These are phyloP conservation scores for Sporobolomyces roseus DNA, from an alignment of 768 basidiomycete species.

Conservation along the genomic window DNA sequence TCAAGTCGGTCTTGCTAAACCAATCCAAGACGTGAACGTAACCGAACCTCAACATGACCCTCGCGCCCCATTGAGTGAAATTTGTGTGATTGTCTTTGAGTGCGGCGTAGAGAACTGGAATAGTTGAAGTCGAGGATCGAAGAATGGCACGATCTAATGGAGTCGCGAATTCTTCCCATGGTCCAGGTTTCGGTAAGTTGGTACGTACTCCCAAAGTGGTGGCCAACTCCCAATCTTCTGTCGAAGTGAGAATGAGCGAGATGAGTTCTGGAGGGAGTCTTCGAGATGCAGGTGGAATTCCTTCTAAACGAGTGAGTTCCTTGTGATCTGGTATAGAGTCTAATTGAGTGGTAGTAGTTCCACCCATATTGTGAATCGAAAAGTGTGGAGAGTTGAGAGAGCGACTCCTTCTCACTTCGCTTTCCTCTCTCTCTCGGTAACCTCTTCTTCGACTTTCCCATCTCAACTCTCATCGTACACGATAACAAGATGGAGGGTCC, in stretches of 20 bases:
- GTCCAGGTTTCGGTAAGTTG: constrained; percentile 60
- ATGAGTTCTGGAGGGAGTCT: constrained; percentile 42
- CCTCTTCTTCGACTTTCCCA: no score
- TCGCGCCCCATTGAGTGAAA: constrained; percentile 68
- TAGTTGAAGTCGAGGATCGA: constrained; percentile 55
- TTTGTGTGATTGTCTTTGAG: constrained; percentile 55
- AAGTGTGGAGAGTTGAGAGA: neutral
- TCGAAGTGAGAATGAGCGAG: constrained; percentile 26
- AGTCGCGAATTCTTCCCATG: constrained; percentile 65
- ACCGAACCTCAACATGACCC: constrained; percentile 65
- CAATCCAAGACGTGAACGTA: constrained; percentile 68
- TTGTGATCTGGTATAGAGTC: neutral
- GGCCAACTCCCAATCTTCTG: constrained; percentile 70
- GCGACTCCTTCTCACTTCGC: no score
- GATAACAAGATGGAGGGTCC: no score
- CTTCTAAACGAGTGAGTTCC: neutral
- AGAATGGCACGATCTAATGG: constrained; percentile 69
- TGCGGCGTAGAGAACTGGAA: constrained; percentile 58
- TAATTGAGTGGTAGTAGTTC: neutral
- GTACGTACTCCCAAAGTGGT: constrained; percentile 73
- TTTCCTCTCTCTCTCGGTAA: no score
- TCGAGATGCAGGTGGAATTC: neutral
- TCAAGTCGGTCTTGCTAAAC: constrained; percentile 57
- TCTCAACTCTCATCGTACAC: no score
- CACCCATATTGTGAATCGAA: neutral